Evolutionary conservation across 768 basidiomycete species (phyloP).

Genomic region (Trametes sanguinea): DNA sequence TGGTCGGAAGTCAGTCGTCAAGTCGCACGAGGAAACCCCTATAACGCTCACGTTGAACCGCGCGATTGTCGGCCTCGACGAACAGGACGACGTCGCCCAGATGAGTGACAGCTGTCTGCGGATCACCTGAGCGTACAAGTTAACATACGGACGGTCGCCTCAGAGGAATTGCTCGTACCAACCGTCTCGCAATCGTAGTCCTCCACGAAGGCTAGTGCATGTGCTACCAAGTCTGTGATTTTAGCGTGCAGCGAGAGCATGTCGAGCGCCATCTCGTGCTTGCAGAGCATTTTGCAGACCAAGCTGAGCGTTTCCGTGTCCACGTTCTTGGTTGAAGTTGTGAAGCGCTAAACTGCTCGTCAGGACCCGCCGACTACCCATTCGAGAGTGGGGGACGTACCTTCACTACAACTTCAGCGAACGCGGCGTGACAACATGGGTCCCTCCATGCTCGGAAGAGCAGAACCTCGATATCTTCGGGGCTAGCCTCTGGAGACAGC

Average conservation of each 20-base stretch:
- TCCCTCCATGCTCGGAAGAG: slow-evolving; percentile 54
- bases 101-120: slow-evolving; percentile 78
- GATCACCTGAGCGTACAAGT: slow-evolving; percentile 57
- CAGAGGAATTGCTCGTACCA: slow-evolving; percentile 47
- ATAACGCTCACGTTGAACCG: slow-evolving; percentile 57
- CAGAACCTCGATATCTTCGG: slow-evolving; percentile 39
- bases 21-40: not conserved
- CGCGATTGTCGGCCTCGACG: slow-evolving; percentile 61
- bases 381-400: slow-evolving; percentile 39
- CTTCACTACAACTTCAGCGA: slow-evolving; percentile 58
- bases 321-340: slow-evolving; percentile 47
- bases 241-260: slow-evolving; percentile 67
- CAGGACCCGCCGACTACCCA: not conserved
- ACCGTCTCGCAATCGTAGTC: slow-evolving; percentile 81
- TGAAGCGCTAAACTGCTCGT: slow-evolving; percentile 52
- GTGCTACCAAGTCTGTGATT: slow-evolving; percentile 64
- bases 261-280: slow-evolving; percentile 61
- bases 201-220: slow-evolving; percentile 62
- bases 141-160: not conserved
- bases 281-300: slow-evolving; percentile 66
- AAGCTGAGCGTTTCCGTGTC: slow-evolving; percentile 73
- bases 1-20: not conserved
- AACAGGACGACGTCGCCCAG: slow-evolving; percentile 81
- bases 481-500: slow-evolving; percentile 50
- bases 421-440: slow-evolving; percentile 54